Evolutionary conservation across 805 yeast genomes (phyloP), one percentile per base, ranked within the genome.

Genomic region (Brettanomyces bruxellensis): DNA sequence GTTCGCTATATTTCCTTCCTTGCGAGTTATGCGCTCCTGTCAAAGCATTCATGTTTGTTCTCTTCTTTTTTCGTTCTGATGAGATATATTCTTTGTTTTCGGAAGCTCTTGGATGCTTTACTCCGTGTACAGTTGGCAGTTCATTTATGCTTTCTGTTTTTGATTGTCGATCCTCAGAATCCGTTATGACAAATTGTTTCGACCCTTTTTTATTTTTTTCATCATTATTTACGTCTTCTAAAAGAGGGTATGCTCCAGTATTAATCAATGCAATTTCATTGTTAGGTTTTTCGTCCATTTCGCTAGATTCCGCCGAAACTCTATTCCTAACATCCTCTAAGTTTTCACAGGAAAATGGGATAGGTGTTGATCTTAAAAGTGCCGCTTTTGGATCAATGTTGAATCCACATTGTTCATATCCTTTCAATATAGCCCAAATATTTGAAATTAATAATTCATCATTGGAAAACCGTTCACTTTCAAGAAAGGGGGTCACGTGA

Each of bases 401-500:
- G 46, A 48, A 59, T 1, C 63, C 63, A 43, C 50, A 34, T 3
- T 41, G 43, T 32, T 49, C 48, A 42, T 58, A 57, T 3, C 60
- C 59, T 22, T 50, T 39, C 12, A 60, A 37, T 3, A 60, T 42
- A 13, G 49, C 46, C 18, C 47, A 41, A 18, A 53, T 40, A 23
- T 52, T 53, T 28, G 49, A 34, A 3, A 59, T 40, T n/a, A 50
- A 37, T 22, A 55, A 36, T 6, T 44, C 44, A 34, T 53, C 55
- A 42, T 54, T 55, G 25, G 43, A 42, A 23, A 51, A 36, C 13
- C 46, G 43, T 40, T 57, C 60, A 48, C 55, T 58, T 46, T 57
- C 59, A 49, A 57, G 41, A 3, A 45, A 5, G 4, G 60, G 59
- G 55, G 52, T 55, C 37, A 49, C n/a, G 40, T 55, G 52, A n/a